Conservation (phyloP, 306 rosid species). For the Medicago truncatula region MtrunA17r5.0-ANR NC_053042.1:46662501-46663000, state of each 20-base stretch:
- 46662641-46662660: too few relatives aligned
- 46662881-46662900: not conserved
- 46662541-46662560: not conserved
- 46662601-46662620: not conserved
- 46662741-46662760: not conserved
- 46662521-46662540: too few relatives aligned
- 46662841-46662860: not conserved
- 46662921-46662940: not conserved
- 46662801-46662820: not conserved
- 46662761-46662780: not conserved
- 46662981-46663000: not conserved
- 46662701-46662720: constrained; percentile 1
- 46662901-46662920: not conserved
- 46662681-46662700: not conserved
- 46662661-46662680: too few relatives aligned
- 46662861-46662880: not conserved
- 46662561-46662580: not conserved
- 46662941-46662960: not conserved
- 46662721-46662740: not conserved
- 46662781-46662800: not conserved
- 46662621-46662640: not conserved
- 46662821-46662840: not conserved
- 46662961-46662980: not conserved
- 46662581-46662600: not conserved
- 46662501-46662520: too few relatives aligned